Base-by-base conservation (phyloP, 2,329 filamentous ascomycete species). In the Chaetomium strumarium region DNA sequence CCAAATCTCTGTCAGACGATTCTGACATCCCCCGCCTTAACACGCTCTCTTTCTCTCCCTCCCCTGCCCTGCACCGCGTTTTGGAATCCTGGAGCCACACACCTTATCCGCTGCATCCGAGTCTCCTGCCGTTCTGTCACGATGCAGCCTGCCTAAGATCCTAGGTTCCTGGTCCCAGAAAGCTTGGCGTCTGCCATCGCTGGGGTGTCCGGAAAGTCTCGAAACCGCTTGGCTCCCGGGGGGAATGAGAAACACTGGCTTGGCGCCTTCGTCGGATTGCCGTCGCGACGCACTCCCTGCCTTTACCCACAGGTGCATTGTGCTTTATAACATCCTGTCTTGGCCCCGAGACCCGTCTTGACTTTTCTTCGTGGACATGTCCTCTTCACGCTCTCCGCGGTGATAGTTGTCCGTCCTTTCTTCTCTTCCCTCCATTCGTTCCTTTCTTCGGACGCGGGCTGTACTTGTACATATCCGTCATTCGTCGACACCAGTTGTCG, bases 391-490 rank as follows among this genome's bases (percentile, higher is more conserved):
- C 55, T 58, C 37, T 51, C 37, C 55, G 70, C 68, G 73, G 71
- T 74, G 73, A 71, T 75, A 72, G 71, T 76, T 45, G 42, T 58
- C 48, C 46, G 38, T 52, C 49, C 46, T 66, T 69, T 55, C 62
- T 68, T 65, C 56, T 60, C 58, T 75, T 73, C 39, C 37, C 51
- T 56, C 47, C 73, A 72, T 76, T 75, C 74, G 70, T 73, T 75
- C 64, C 66, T 63, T 71, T 66, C 59, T 62, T 60, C 20, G 49
- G 58, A 57, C 59, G 53, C 43, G 55, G 53, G 58, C 52, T 59
- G 58, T 61, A 58, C 53, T 52, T 52, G 49, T 55, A 46, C 52
- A 61, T 60, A 58, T 55, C 53, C 46, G 60, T 63, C 20, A 43
- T 64, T 64, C 63, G 62, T 67, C 67, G 66, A 64, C 60, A 63